A percentile compares a stretch with the other conserved stretches of the same genome.
Evolutionary conservation across 2,329 filamentous ascomycete species (phyloP).

Genomic region (Trichophyton schoenleinii): DNA sequence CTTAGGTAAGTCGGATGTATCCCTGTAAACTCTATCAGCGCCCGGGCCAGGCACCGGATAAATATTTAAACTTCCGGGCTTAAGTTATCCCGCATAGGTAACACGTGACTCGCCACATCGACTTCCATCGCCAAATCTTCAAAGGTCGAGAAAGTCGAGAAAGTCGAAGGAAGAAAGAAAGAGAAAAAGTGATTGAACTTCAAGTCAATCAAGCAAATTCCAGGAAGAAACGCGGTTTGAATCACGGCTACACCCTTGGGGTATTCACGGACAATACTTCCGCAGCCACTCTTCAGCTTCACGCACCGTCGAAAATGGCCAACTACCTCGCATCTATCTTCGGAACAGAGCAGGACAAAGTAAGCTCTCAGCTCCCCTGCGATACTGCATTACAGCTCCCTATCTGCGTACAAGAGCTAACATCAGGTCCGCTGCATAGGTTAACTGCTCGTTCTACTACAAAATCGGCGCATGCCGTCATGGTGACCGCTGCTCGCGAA

Average conservation of each 20-base stretch:
- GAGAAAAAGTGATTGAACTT: not conserved
- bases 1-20: no score
- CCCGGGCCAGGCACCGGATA: not conserved
- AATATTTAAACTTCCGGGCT: not conserved
- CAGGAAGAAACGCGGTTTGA: not conserved
- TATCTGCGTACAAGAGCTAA: constrained; percentile 9
- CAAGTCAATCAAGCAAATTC: not conserved
- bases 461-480: constrained; percentile 98
- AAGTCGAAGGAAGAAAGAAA: not conserved
- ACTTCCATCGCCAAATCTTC: not conserved
- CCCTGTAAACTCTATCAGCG: no score
- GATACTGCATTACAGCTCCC: not conserved
- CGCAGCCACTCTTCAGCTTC: not conserved
- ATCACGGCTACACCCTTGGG: not conserved
- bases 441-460: constrained; percentile 99
- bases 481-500: constrained; percentile 93
- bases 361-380: constrained; percentile 10
- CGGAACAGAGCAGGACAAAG: constrained; percentile 96
- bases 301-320: constrained; percentile 50
- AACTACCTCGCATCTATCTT: constrained; percentile 99
- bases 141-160: not conserved
- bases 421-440: constrained; percentile 26
- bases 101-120: not conserved
- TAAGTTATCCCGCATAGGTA: not conserved
- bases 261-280: not conserved